Conservation (phyloP, 176 grass and related monocot genomes). For the Zizania latifolia region DNA sequence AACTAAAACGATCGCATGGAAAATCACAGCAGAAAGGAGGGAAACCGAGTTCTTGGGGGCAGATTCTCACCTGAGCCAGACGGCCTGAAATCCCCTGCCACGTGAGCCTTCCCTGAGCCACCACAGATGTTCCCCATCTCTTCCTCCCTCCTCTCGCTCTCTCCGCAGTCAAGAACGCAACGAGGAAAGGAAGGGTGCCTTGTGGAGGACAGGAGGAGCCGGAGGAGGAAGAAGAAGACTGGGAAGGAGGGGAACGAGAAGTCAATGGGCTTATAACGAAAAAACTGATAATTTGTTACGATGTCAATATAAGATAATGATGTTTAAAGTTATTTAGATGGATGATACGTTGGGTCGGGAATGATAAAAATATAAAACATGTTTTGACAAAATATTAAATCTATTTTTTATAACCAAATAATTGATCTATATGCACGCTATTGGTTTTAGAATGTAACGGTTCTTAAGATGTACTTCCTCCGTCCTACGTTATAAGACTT, state of each 20-base stretch:
- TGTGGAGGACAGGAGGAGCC: not conserved
- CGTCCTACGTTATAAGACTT: too few relatives aligned
- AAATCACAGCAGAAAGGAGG: not conserved
- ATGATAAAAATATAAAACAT: too few relatives aligned
- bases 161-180: not conserved
- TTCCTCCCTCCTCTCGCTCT: not conserved
- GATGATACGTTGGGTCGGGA: too few relatives aligned
- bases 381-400: too few relatives aligned
- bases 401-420: too few relatives aligned
- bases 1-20: not conserved
- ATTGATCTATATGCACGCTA: too few relatives aligned
- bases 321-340: too few relatives aligned
- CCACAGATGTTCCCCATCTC: conserved; percentile 67
- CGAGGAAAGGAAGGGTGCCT: not conserved
- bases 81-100: conserved; percentile 34
- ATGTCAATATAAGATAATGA: too few relatives aligned
- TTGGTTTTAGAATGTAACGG: too few relatives aligned
- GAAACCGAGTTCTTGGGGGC: not conserved
- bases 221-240: not conserved
- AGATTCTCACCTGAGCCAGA: conserved; percentile 48
- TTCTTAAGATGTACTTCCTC: too few relatives aligned
- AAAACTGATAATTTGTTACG: too few relatives aligned
- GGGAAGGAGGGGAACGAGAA: not conserved
- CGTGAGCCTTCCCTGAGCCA: conserved; percentile 21
- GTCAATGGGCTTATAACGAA: conserved; percentile 39